Evolutionary conservation across 2,329 filamentous ascomycete species (phyloP).

Genomic region (Coniochaeta sp.): DNA sequence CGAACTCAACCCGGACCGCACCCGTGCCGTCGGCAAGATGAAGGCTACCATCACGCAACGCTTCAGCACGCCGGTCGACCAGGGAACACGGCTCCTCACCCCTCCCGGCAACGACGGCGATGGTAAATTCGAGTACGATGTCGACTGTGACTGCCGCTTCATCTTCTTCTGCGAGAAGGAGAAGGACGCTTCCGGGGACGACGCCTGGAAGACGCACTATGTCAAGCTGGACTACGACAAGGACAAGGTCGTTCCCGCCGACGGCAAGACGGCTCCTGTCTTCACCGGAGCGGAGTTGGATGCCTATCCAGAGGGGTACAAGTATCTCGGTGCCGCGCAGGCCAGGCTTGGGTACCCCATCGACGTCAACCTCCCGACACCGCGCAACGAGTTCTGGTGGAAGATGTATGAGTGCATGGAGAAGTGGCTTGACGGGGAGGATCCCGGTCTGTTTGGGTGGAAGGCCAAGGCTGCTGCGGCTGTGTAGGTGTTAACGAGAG

Average conservation of each 20-base stretch:
- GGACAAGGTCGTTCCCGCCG: constrained; percentile 39
- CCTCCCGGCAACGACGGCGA: constrained; percentile 2
- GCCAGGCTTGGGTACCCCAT: constrained; percentile 35
- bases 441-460: constrained; percentile 13
- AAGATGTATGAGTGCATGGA: constrained; percentile 36
- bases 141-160: constrained; percentile 44
- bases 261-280: constrained; percentile 29
- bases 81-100: not conserved
- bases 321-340: constrained; percentile 39
- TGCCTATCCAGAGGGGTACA: constrained; percentile 36
- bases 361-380: constrained; percentile 31
- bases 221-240: constrained; percentile 44
- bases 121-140: constrained; percentile 30
- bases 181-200: constrained; percentile 11
- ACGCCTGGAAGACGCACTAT: constrained; percentile 32
- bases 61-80: constrained; percentile 21
- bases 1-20: constrained; percentile 29
- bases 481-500: not conserved
- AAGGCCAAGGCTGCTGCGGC: not conserved
- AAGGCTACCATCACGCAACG: constrained; percentile 48
- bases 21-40: constrained; percentile 43
- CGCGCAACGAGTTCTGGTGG: constrained; percentile 25
- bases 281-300: constrained; percentile 30
- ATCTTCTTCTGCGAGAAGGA: constrained; percentile 36
- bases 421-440: constrained; percentile 27